phyloP scores from a whole-genome alignment of 192 early-diverging fungal species.

The Backusella liffmaniae region DNA sequence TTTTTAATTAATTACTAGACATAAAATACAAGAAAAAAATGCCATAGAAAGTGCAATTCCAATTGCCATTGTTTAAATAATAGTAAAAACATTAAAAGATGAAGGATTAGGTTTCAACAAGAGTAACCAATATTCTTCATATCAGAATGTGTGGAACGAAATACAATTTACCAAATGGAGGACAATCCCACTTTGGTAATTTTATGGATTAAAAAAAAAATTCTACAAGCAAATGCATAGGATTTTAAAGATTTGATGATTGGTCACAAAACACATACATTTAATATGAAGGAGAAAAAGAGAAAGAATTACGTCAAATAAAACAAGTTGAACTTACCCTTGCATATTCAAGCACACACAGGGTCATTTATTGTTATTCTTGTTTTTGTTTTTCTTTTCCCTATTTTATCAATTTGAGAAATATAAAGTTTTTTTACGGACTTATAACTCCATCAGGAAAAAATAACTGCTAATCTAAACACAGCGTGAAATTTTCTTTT shows the following conservation, averaged over 20 bases:
- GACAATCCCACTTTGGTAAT: slow-evolving; percentile 11
- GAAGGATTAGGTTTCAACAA: not conserved
- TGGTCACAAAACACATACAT: not conserved
- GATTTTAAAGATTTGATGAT: not conserved
- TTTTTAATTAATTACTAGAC: not conserved
- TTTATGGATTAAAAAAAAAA: not conserved
- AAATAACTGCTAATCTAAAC: not conserved
- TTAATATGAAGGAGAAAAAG: not conserved
- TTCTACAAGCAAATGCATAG: not conserved
- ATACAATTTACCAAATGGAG: slow-evolving; percentile 15
- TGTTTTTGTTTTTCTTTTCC: not conserved
- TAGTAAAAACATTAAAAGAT: not conserved
- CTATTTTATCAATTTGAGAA: not conserved
- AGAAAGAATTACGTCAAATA: slow-evolving; percentile 1
- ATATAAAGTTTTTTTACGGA: not conserved
- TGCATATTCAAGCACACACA: not conserved
- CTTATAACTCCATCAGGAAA: not conserved
- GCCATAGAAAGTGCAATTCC: not conserved
- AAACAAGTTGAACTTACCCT: not conserved
- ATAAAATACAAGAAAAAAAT: not conserved
- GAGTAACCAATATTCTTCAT: not conserved
- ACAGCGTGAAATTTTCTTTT: not conserved
- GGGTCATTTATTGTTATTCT: not conserved
- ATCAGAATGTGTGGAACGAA: slow-evolving; percentile 3
- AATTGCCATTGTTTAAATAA: not conserved